phyloP scores from a whole-genome alignment of 305 asterid genomes.

The Fraxinus greggii region DNA sequence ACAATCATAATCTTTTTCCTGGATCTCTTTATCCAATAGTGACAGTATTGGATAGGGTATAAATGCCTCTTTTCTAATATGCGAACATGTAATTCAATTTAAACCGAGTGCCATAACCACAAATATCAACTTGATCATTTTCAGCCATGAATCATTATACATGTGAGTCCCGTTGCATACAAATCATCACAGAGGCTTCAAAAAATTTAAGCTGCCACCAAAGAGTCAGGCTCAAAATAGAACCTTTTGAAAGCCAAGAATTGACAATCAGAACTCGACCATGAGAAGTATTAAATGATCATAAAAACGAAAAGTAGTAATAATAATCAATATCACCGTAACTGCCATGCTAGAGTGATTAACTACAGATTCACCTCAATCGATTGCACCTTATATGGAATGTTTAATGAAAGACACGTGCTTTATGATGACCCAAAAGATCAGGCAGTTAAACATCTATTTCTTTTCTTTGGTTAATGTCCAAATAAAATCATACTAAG shows the following conservation, averaged over 20 bases:
- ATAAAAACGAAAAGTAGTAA: neutral
- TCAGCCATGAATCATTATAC: neutral
- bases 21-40: neutral
- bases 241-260: neutral
- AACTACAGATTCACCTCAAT: neutral
- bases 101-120: neutral
- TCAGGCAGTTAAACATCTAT: neutral
- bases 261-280: neutral
- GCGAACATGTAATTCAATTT: neutral
- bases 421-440: neutral
- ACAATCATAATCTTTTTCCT: neutral
- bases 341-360: neutral
- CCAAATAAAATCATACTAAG: conserved; percentile 1
- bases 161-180: neutral
- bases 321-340: neutral
- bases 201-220: neutral
- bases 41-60: neutral
- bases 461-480: neutral
- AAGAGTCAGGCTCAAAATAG: neutral
- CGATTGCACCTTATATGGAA: neutral
- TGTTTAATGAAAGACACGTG: neutral
- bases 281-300: neutral
- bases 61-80: neutral
- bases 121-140: neutral
- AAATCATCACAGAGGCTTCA: neutral